Conservation (phyloP, 2,329 filamentous ascomycete species). For the Mollisiaceae sp. region DNA sequence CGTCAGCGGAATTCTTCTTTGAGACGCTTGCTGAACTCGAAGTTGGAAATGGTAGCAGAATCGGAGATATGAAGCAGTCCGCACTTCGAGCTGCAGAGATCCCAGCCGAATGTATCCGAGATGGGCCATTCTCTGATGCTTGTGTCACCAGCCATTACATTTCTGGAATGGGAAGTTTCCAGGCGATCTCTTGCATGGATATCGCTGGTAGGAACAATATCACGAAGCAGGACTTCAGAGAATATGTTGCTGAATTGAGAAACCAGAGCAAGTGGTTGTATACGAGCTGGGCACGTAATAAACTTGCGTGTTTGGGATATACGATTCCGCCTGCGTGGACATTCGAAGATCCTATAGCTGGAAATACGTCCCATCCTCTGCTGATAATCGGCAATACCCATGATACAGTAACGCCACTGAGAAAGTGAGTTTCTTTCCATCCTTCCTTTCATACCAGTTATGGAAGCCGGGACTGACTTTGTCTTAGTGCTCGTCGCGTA, state of each 20-base stretch:
- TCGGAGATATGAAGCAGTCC: neutral
- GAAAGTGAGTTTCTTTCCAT: neutral
- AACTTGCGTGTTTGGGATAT: conserved; percentile 1
- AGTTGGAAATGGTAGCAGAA: neutral
- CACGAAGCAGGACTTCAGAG: neutral
- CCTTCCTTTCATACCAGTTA: too few species aligned
- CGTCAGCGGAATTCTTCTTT: neutral
- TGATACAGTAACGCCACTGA: conserved; percentile 4
- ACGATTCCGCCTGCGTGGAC: neutral
- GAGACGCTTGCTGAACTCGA: neutral
- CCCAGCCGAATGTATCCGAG: neutral
- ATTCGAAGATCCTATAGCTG: conserved; percentile 1
- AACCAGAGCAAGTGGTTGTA: conserved; percentile 6
- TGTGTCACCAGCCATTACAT: neutral
- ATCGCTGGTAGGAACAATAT: conserved; percentile 5
- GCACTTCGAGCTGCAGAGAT: neutral
- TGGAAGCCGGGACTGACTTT: neutral
- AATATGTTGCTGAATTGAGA: neutral
- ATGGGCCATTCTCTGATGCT: neutral
- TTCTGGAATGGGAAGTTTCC: conserved; percentile 6
- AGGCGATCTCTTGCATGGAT: conserved; percentile 2
- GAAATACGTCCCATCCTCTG: neutral
- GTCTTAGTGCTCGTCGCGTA: neutral
- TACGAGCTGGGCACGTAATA: conserved; percentile 1
- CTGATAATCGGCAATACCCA: conserved; percentile 3